These are phyloP conservation scores for Mariannaea elegans DNA, from an alignment of 2,329 filamentous ascomycete species.

Conservation along the genomic window DNA sequence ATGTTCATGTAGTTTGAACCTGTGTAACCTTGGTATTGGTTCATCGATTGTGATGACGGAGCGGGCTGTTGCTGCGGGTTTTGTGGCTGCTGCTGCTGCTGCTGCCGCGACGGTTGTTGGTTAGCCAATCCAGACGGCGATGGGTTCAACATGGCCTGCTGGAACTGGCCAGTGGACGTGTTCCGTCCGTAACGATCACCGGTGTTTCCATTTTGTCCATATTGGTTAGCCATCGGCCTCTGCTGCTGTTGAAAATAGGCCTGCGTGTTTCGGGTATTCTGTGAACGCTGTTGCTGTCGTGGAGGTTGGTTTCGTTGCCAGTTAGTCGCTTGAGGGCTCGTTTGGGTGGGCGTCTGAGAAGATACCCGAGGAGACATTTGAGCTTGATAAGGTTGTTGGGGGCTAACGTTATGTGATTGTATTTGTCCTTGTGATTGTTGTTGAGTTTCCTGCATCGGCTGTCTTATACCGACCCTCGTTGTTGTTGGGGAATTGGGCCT, in stretches of 20 bases:
- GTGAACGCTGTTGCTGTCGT: constrained; percentile 1
- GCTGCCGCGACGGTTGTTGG: constrained; percentile 23
- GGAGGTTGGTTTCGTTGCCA: constrained; percentile 10
- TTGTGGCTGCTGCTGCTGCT: constrained; percentile 9
- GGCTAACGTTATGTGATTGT: constrained; percentile 16
- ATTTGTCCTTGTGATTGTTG: constrained; percentile 17
- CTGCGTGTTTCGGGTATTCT: constrained; percentile 17
- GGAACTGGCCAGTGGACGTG: constrained; percentile 27
- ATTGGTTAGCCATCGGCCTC: constrained; percentile 30
- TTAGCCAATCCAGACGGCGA: constrained; percentile 15
- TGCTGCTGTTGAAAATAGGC: constrained; percentile 28
- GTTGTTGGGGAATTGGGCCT: constrained; percentile 21
- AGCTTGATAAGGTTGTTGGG: constrained; percentile 8
- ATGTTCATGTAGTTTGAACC: constrained; percentile 38
- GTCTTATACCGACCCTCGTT: constrained; percentile 3
- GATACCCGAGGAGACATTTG: background rate
- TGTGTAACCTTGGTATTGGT: constrained; percentile 29
- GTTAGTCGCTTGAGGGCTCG: background rate
- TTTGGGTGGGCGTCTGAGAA: background rate
- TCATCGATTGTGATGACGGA: constrained; percentile 19
- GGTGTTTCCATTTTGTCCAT: constrained; percentile 18
- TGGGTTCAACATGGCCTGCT: constrained; percentile 28
- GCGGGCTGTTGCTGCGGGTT: constrained; percentile 13
- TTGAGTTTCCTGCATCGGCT: constrained; percentile 20
- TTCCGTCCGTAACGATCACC: constrained; percentile 20